Evolutionary conservation across 345 rosid species (phyloP).

Genomic region (Atalantia buxifolia): DNA sequence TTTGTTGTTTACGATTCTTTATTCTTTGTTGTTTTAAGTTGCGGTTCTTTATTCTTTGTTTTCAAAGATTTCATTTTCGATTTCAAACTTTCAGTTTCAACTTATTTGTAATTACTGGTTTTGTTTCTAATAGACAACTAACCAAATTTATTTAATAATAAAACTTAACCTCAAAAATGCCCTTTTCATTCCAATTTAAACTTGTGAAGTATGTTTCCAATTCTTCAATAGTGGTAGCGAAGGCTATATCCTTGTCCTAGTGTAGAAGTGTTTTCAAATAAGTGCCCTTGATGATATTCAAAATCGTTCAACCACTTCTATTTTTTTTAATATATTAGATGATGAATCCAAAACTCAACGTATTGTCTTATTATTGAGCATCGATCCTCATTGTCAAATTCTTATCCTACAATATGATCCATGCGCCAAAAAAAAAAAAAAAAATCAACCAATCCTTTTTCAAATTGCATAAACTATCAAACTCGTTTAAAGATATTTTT

Average conservation of each 20-base stretch:
- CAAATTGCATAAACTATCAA: neutral
- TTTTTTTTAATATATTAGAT: neutral
- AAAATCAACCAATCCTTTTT: neutral
- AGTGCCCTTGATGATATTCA: no score
- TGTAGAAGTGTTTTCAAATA: neutral
- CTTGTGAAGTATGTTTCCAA: no score
- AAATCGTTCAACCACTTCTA: neutral
- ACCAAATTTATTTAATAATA: no score
- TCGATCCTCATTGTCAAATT: neutral
- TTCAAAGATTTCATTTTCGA: no score
- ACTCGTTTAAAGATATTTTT: no score
- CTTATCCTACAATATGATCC: neutral
- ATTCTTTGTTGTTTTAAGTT: no score
- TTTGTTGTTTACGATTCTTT: no score
- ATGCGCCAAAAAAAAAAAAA: neutral
- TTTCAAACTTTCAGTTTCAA: no score
- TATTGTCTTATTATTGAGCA: neutral
- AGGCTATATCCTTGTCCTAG: no score
- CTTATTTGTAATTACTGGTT: no score
- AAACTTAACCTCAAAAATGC: constrained; percentile 3
- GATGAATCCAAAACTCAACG: neutral
- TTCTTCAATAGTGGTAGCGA: neutral
- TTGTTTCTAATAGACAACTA: no score
- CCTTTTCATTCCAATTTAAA: neutral
- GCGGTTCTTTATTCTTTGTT: no score